phyloP scores from a whole-genome alignment of 257 asterid species.

The Solanum tarapatanum region DNA sequence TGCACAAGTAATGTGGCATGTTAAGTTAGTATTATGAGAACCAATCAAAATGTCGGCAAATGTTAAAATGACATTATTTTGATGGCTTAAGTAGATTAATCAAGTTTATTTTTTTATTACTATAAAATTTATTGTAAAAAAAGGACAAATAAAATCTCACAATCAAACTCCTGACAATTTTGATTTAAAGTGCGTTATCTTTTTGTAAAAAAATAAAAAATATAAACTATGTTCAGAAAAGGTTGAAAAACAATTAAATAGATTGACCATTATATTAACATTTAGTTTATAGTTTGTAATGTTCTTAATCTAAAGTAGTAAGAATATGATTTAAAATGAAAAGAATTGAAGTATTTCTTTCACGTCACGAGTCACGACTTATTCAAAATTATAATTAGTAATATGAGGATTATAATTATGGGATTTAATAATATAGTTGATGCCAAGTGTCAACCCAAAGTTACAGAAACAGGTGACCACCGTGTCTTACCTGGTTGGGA shows the following conservation, averaged over 20 bases:
- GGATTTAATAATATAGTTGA: background rate
- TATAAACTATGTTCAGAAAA: background rate
- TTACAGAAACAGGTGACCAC: background rate
- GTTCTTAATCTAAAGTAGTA: background rate
- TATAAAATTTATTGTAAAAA: no score
- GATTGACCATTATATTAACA: background rate
- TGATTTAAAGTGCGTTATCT: rapidly evolving
- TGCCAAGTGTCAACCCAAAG: background rate
- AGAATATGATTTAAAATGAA: background rate
- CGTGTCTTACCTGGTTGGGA: background rate
- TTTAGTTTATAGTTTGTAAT: background rate
- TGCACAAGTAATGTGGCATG: background rate
- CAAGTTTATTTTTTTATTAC: background rate
- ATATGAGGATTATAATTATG: background rate
- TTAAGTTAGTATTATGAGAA: background rate
- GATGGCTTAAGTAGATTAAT: no score
- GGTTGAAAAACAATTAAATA: background rate
- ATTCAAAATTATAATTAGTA: background rate
- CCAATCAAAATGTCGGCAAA: background rate
- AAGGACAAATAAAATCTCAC: background rate
- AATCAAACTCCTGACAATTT: background rate
- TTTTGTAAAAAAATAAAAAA: background rate
- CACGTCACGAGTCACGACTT: background rate
- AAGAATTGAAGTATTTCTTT: background rate
- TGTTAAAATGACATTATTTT: no score